phyloP scores from a whole-genome alignment of 2,329 filamentous ascomycete species.

The Ceratocystis huliohia region DNA sequence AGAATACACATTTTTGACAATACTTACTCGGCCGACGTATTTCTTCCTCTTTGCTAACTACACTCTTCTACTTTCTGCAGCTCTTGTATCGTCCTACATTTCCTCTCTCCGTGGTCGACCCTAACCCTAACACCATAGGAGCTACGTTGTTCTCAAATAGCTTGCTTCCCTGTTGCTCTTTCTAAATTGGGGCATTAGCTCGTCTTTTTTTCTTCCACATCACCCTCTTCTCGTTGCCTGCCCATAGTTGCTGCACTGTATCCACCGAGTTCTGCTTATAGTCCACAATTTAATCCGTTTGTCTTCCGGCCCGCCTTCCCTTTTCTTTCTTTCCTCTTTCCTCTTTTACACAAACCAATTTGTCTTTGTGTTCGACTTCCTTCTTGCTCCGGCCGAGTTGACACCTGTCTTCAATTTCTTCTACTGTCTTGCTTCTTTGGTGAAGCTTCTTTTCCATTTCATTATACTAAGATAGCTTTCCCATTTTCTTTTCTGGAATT shows the following conservation, averaged over 20 bases:
- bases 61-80: not conserved
- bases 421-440: not conserved
- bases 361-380: slow-evolving; percentile 6
- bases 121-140: not conserved
- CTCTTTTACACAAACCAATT: not conserved
- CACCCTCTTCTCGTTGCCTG: slow-evolving; percentile 20
- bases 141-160: not conserved
- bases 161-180: not conserved
- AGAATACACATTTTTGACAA: too few species aligned
- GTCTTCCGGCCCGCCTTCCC: not conserved
- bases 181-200: not conserved
- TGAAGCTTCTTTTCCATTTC: slow-evolving; percentile 2
- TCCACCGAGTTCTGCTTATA: slow-evolving; percentile 4
- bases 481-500: not conserved
- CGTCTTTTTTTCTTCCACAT: slow-evolving; percentile 18
- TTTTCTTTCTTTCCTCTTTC: slow-evolving; percentile 11
- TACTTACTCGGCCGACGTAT: too few species aligned
- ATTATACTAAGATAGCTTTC: slow-evolving; percentile 10
- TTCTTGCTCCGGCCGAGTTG: slow-evolving; percentile 15
- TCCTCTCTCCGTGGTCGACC: not conserved
- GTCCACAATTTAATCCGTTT: slow-evolving; percentile 11
- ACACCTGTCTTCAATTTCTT: slow-evolving; percentile 7
- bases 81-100: not conserved
- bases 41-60: not conserved
- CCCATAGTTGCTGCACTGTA: not conserved